These are phyloP conservation scores for Quercus glauca DNA, from an alignment of 306 rosid species.

Conservation along the genomic window DNA sequence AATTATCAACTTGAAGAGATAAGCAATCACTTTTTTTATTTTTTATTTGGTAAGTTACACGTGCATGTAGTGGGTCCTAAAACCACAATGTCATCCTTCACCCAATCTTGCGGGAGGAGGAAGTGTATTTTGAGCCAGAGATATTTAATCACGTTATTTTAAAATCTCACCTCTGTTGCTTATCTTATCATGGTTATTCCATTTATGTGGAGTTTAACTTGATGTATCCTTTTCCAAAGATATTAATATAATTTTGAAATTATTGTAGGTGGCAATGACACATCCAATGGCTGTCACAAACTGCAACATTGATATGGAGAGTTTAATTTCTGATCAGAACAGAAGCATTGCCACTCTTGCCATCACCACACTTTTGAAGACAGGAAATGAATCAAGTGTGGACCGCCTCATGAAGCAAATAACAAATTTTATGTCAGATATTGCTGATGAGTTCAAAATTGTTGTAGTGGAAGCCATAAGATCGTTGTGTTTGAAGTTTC, in stretches of 20 bases:
- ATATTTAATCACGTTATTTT: too few species aligned
- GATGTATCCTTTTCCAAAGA: background rate
- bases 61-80: too few species aligned
- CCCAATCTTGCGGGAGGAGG: too few species aligned
- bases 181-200: background rate
- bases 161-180: background rate
- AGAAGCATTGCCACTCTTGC: slow-evolving; percentile 99
- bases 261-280: slow-evolving; percentile 93
- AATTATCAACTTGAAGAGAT: background rate
- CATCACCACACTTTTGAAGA: slow-evolving; percentile 93
- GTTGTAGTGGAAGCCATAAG: slow-evolving; percentile 98
- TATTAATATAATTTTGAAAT: slow-evolving; percentile 13
- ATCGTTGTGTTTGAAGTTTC: slow-evolving; percentile 92
- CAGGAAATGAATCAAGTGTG: slow-evolving; percentile 98
- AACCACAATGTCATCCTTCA: too few species aligned
- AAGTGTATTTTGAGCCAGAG: too few species aligned
- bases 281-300: slow-evolving; percentile 99
- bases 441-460: slow-evolving; percentile 96
- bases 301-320: slow-evolving; percentile 99
- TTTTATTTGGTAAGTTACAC: too few species aligned
- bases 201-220: background rate
- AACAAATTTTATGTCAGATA: slow-evolving; percentile 97
- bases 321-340: slow-evolving; percentile 92
- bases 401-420: slow-evolving; percentile 98
- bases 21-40: too few species aligned